Evolutionary conservation across 2,329 filamentous ascomycete genomes (phyloP), one percentile per base, ranked within the genome.

Genomic region (Chaetomium sp.): DNA sequence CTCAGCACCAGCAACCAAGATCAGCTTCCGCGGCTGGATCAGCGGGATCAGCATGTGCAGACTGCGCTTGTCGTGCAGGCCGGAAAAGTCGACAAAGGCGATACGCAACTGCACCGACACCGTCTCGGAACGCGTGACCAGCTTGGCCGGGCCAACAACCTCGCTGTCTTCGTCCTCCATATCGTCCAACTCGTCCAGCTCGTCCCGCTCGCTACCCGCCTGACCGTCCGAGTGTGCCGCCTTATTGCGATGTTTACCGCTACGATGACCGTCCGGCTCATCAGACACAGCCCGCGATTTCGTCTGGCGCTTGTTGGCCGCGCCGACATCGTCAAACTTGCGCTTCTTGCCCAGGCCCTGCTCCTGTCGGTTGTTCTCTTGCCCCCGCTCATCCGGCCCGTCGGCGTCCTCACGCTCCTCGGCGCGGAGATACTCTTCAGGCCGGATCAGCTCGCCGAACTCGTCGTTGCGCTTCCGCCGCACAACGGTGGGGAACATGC

Each of bases 41-140:
- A 97, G 80, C 0, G 94, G 94, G 49, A 99, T 90, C 53, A 99
- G 75, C 86, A 96, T 96, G 71, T 92, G 89, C 49, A 99, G 76
- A 70, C 90, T 95, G 62, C 92, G 88, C 69, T 91, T 91, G 68
- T 97, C 94, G 70, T 97, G 92, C 32, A 97, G 74, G 32, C 92
- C 94, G 51, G 88, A 86, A 67, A 95, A 96, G 71, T 99, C 94
- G 52, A 99, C 85, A 69, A 88, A 94, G 2, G 88, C 88, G 61
- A 99, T 84, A 47, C 86, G 84, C 50, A 94, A 76, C 60, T 88
- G 85, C 55, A 92, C 76, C 9, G 78, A 76, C 33, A 97, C 69
- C 1, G 75, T 80, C 49, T 86, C 80, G 0, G 78, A 81, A 9
- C 78, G 79, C 60, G 87, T 80, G 7, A 87, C 75, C 19, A 91